Evolutionary conservation across 2,329 filamentous ascomycete genomes (phyloP).

Genomic region (Fusarium concolor): DNA sequence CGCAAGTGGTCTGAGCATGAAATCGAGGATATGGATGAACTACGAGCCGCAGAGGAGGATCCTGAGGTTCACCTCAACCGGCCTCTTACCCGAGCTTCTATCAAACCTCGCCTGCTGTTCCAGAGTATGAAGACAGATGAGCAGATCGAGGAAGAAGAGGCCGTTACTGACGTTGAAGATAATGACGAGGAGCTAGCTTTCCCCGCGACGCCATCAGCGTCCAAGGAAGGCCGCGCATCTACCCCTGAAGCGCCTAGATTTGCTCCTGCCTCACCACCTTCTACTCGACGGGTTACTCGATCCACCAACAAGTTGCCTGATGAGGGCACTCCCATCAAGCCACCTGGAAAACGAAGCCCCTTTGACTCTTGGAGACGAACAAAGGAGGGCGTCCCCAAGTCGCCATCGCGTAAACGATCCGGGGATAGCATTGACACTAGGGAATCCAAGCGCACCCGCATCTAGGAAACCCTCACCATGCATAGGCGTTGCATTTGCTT

Average conservation of each 20-base stretch:
- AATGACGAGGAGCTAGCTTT: conserved; percentile 46
- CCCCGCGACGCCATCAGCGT: conserved; percentile 55
- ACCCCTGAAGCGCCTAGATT: conserved; percentile 69
- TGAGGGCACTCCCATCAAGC: conserved; percentile 57
- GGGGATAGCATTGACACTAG: conserved; percentile 49
- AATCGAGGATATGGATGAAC: conserved; percentile 49
- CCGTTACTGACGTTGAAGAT: conserved; percentile 68
- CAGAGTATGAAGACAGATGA: conserved; percentile 61
- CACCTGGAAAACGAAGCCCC: conserved; percentile 60
- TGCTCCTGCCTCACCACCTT: conserved; percentile 71
- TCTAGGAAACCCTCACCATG: conserved; percentile 37
- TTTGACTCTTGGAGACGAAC: conserved; percentile 77
- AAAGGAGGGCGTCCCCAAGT: conserved; percentile 62
- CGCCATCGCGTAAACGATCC: conserved; percentile 60
- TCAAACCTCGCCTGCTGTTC: conserved; percentile 80
- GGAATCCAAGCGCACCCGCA: conserved; percentile 53
- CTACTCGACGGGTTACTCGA: conserved; percentile 70
- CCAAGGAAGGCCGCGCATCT: conserved; percentile 42
- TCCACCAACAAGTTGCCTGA: conserved; percentile 62
- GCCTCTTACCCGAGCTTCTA: conserved; percentile 72
- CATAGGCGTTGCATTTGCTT: conserved; percentile 13
- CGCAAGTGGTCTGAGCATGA: conserved; percentile 70
- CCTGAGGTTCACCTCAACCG: conserved; percentile 51
- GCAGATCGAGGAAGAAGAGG: conserved; percentile 68
- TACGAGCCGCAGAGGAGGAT: conserved; percentile 52